A percentile compares a stretch with the other conserved stretches of the same genome.
Evolutionary conservation across 495 filamentous ascomycete genomes (phyloP).

Genomic region (Ascobolus immersus): DNA sequence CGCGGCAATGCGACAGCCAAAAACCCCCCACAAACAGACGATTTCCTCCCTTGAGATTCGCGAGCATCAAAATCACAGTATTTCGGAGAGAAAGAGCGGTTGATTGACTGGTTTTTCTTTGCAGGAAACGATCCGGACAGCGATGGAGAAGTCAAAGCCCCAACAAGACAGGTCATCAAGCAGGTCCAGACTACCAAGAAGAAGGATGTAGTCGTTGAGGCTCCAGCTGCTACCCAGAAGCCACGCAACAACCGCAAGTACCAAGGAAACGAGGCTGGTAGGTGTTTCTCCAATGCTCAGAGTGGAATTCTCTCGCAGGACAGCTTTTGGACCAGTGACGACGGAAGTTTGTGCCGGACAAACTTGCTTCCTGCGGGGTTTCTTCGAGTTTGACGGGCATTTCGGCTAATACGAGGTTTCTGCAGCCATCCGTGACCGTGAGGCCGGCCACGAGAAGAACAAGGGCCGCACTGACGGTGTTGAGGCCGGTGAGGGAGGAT

Average conservation of each 20-base stretch:
- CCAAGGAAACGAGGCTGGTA: conserved; percentile 66
- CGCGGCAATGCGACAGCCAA: no score
- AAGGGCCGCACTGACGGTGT: no score
- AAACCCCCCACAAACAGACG: no score
- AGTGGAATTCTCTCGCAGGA: not conserved
- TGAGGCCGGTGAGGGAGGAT: conserved; percentile 52
- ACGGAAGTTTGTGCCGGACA: not conserved
- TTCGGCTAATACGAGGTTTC: not conserved
- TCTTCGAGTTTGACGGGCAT: not conserved
- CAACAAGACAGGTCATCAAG: conserved; percentile 64
- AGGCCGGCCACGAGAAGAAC: conserved; percentile 59
- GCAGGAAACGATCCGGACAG: conserved; percentile 73
- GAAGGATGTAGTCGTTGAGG: conserved; percentile 64
- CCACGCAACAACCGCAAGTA: conserved; percentile 27
- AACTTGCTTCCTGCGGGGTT: not conserved
- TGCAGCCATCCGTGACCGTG: conserved; percentile 73
- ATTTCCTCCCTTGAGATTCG: conserved; percentile 14
- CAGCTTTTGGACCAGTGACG: no score
- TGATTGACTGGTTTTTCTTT: conserved; percentile 13
- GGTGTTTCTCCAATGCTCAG: conserved; percentile 13
- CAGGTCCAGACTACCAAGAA: conserved; percentile 56
- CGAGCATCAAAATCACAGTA: conserved; percentile 8
- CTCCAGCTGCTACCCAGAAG: conserved; percentile 20
- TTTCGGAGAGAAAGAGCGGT: conserved; percentile 8
- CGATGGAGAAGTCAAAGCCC: conserved; percentile 49